Conservation (phyloP, 2,329 filamentous ascomycete species). For the Neodidymelliopsis sp. region DNA sequence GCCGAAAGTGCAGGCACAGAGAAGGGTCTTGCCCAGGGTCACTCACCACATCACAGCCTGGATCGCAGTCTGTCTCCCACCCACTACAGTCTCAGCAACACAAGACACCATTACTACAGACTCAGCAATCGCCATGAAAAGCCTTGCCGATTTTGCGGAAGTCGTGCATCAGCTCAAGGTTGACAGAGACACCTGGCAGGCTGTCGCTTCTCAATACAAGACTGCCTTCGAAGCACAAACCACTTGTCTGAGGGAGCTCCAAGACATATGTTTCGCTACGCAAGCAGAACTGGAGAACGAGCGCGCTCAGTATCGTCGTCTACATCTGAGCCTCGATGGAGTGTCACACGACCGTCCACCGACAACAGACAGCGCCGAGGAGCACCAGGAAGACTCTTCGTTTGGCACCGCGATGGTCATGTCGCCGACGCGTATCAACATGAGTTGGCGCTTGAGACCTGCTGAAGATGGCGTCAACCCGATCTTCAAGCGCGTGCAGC, state of each 20-base stretch:
- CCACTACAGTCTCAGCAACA: slow-evolving; percentile 10
- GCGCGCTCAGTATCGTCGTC: slow-evolving; percentile 25
- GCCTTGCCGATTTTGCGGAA: slow-evolving; percentile 20
- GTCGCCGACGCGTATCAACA: slow-evolving; percentile 4
- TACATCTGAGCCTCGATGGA: slow-evolving; percentile 10
- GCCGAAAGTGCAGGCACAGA: not conserved
- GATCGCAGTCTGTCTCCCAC: not conserved
- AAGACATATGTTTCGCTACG: slow-evolving; percentile 39
- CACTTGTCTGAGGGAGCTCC: slow-evolving; percentile 30
- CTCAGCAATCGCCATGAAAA: slow-evolving; percentile 11
- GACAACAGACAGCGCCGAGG: slow-evolving; percentile 2
- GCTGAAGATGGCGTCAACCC: slow-evolving; percentile 20
- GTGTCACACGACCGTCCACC: not conserved
- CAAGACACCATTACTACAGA: slow-evolving; percentile 30
- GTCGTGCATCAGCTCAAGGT: slow-evolving; percentile 34
- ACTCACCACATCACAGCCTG: slow-evolving; percentile 1
- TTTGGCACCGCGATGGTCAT: slow-evolving; percentile 28
- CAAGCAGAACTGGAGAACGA: slow-evolving; percentile 46
- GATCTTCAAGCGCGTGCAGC: slow-evolving; percentile 29
- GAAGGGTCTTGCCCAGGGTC: not conserved
- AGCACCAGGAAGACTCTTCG: not conserved
- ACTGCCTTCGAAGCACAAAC: slow-evolving; percentile 38
- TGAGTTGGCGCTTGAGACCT: slow-evolving; percentile 6
- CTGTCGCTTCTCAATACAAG: slow-evolving; percentile 38
- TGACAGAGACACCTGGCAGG: slow-evolving; percentile 41